Base-by-base conservation (phyloP, 805 yeast species). In the Naumovozyma dairenensis region DNA sequence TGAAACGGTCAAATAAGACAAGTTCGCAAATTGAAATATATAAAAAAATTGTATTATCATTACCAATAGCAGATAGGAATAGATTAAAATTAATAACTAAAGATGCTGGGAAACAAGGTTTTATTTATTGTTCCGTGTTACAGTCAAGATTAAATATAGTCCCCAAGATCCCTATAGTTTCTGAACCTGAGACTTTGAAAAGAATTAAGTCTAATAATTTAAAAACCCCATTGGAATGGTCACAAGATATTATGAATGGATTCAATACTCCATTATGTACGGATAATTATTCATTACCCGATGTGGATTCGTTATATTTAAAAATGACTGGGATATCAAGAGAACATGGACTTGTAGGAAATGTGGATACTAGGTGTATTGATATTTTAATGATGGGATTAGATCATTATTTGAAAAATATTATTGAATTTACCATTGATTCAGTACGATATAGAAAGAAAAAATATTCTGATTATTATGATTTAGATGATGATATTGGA, bases 181-280 rank as follows among this genome's bases (percentile, higher is more conserved):
- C 54, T 12, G 55, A 56, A 31, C 55, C 49, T 14, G 59, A 56
- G 25, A 52, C 59, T 21, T 40, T 53, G 25, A 56, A 52, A 32
- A 45, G 58, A 25, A 48, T 56, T 6, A 52, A 53, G 25, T 40
- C 45, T 19, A 55, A 54, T 32, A 55, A 56, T 35, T 32, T 54
- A 13, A 54, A 56, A 42, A 55, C 58, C 1, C 70, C 83, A 21
- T 70, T 77, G 20, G 80, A 80, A 45, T 86, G 96, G 89, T 84
- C 93, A 16, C 95, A 87, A 55, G 97, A 92, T 51, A 83, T 92
- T 13, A 70, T 80, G 34, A 86, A 80, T 49, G 93, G 92, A 3
- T 71, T 84, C 35, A 85, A 82, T 45, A 73, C 92, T 2, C 89
- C 92, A 4, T 65, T 87, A 22, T 71, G 89, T 2, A 65, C 82